Base-by-base conservation (phyloP, 2,329 filamentous ascomycete species). In the Monosporascus sp. region DNA sequence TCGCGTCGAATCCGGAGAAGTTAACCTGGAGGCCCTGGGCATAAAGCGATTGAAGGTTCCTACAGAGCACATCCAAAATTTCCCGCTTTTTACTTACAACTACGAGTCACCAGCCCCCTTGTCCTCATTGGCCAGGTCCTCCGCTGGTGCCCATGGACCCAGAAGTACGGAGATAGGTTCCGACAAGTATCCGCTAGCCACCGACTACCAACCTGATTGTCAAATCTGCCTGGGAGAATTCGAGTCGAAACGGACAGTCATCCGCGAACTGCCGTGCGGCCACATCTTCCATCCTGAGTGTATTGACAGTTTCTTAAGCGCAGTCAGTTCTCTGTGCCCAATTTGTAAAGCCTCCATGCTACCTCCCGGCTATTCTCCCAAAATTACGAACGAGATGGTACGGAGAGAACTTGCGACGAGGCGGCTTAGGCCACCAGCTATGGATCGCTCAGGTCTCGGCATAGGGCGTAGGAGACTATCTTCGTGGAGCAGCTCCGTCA, bases 251-350 rank as follows among this genome's bases (percentile, higher is more conserved):
- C 72, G 78, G 18, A 87, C 89, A 0, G 81, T 85, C 20, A 91
- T 97, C 52, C 87, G 91, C 52, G 89, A 97, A 70, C 77, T 97
- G 3, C 85, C 90, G 0, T 99, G 94, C 63, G 85, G 88, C 1
- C 94, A 99, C 68, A 93, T 97, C 53, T 99, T 92, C 70, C 93
- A 99, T 60, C 87, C 89, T 0, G 87, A 89, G 59, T 99, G 94
- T 65, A 92, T 97, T 58, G 92, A 97, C 65, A 81, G 86, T 22
- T 96, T 94, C 63, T 76, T 97, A 14, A 78, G 80, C 44, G 79
- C 85, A 51, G 87, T 87, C 65, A 95, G 89, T 66, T 95, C 89
- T 18, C 78, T 97, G 2, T 99, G 94, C 65, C 93, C 94, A 1
- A 77, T 96, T 62, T 99, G 94, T 76, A 97, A 96, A 69, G 82